A percentile compares a stretch with the other conserved stretches of the same genome.
Conservation (phyloP, 2,329 filamentous ascomycete genomes). For the Penicillium occitanis region DNA sequence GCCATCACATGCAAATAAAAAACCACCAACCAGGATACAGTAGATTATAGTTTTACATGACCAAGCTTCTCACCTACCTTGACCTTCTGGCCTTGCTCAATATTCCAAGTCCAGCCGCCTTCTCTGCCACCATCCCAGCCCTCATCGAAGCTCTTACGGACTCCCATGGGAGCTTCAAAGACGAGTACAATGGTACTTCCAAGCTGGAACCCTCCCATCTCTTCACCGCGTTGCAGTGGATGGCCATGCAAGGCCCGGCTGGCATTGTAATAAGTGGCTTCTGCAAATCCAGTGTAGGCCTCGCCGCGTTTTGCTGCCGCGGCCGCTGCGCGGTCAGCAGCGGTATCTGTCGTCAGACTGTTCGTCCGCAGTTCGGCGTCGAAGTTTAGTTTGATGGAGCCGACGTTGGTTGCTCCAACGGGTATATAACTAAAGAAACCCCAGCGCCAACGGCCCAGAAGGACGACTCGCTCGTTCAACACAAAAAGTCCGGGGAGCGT, state of each 20-base stretch:
- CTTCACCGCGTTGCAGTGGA: slow-evolving; percentile 80
- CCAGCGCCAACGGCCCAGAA: slow-evolving; percentile 91
- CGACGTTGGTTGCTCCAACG: slow-evolving; percentile 95
- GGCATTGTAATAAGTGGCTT: slow-evolving; percentile 81
- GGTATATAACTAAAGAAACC: slow-evolving; percentile 97
- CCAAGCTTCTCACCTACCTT: slow-evolving; percentile 88
- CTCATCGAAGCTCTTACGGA: slow-evolving; percentile 58
- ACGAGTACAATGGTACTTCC: slow-evolving; percentile 94
- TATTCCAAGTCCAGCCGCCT: slow-evolving; percentile 79
- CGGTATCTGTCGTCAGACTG: slow-evolving; percentile 86
- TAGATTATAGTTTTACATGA: slow-evolving; percentile 54
- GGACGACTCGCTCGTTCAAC: slow-evolving; percentile 90
- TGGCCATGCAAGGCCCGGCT: slow-evolving; percentile 78
- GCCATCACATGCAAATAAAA: slow-evolving; percentile 7
- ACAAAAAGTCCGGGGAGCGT: slow-evolving; percentile 93
- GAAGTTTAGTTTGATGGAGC: slow-evolving; percentile 95
- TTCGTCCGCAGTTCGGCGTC: slow-evolving; percentile 92
- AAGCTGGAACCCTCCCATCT: slow-evolving; percentile 97
- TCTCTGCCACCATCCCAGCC: slow-evolving; percentile 59
- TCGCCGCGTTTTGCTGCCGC: slow-evolving; percentile 74
- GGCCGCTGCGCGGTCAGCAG: slow-evolving; percentile 80
- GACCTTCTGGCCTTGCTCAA: slow-evolving; percentile 82
- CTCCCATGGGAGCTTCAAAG: slow-evolving; percentile 82
- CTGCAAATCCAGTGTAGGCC: slow-evolving; percentile 83
- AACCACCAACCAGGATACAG: not conserved